phyloP scores from a whole-genome alignment of 345 rosid species.

The Salix viminalis region DNA sequence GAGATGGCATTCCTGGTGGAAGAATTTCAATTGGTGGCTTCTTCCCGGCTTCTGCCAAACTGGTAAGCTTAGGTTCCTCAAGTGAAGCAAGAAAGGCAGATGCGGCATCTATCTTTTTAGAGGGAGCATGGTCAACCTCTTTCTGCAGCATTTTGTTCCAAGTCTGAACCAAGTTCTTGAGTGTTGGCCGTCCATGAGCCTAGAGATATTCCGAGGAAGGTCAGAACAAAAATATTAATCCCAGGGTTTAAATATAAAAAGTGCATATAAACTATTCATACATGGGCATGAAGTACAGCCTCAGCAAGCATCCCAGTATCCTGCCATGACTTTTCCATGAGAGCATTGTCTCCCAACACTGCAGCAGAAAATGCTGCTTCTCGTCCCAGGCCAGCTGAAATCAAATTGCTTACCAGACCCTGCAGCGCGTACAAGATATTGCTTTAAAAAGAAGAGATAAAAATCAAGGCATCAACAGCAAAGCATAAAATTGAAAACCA shows the following conservation, averaged over 20 bases:
- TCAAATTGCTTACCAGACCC: conserved; percentile 82
- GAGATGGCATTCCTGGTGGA: conserved; percentile 92
- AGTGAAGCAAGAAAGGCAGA: conserved; percentile 88
- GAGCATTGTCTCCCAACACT: conserved; percentile 88
- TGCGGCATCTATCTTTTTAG: conserved; percentile 81
- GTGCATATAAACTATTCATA: conserved; percentile 29
- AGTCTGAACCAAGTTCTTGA: conserved; percentile 76
- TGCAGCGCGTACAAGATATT: conserved; percentile 27
- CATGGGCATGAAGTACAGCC: conserved; percentile 98
- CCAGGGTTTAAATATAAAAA: neutral
- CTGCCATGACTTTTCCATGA: conserved; percentile 98
- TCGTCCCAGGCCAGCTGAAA: conserved; percentile 84
- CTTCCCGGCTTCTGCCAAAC: conserved; percentile 78
- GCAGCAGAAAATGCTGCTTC: conserved; percentile 98
- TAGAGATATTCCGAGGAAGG: conserved; percentile 23
- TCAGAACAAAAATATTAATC: conserved; percentile 16
- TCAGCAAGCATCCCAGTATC: conserved; percentile 99
- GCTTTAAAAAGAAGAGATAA: neutral
- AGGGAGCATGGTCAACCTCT: conserved; percentile 73
- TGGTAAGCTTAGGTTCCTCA: conserved; percentile 80
- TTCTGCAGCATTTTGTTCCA: conserved; percentile 91
- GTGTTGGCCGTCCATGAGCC: conserved; percentile 96
- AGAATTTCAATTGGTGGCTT: conserved; percentile 83
- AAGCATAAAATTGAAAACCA: neutral
- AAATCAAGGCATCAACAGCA: neutral